Base-by-base conservation (phyloP, 202 grass and related monocot genomes). In the Bolboschoenoplectus hybrid region DNA sequence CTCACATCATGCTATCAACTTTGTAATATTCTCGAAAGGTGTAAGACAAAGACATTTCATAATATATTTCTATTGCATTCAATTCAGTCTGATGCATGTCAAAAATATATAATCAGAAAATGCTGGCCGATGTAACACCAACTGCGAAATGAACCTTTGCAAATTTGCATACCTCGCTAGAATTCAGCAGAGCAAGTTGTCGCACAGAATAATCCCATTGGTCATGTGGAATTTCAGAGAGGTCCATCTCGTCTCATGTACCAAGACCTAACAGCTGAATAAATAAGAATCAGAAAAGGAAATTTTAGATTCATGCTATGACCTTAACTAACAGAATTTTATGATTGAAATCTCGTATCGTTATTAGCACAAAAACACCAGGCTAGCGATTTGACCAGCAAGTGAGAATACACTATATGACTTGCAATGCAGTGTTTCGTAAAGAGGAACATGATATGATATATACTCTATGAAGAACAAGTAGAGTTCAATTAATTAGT, bases 171-270 rank as follows among this genome's bases (percentile, higher is more conserved):
- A 72, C 68, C 68, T 47, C 41, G 3, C 41, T 20, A 46, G 68
- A 46, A 72, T 72, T 45, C 41, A 46, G 40, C 7, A 20, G 68
- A 47, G 16, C 68, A 72, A 72, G 68, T 47, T 72, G 68, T 45
- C 6, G 43, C 8, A 72, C 17, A 19, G 43, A 19, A 72, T 72
- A n/a, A 72, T 72, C 68, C 68, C 68, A 72, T 72, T 72, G 17
- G 7, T 72, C 68, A 0, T 72, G 68, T 46, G 68, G 68, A 47
- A 72, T 47, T 47, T 72, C 68, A n/a, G 68, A 72, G 43, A 72
- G 68, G 19, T 72, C 68, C 68, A 72, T 72, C 43, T 26, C 41
- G 20, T 72, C 5, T 20, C 43, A 72, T 72, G 41, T 26, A 26
- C n/a, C 8, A 46, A n/a, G 43, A 44, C 67, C 13, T 17, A 70